Base-by-base conservation (phyloP, 2,329 filamentous ascomycete genomes). In the Clonostachys byssicola region DNA sequence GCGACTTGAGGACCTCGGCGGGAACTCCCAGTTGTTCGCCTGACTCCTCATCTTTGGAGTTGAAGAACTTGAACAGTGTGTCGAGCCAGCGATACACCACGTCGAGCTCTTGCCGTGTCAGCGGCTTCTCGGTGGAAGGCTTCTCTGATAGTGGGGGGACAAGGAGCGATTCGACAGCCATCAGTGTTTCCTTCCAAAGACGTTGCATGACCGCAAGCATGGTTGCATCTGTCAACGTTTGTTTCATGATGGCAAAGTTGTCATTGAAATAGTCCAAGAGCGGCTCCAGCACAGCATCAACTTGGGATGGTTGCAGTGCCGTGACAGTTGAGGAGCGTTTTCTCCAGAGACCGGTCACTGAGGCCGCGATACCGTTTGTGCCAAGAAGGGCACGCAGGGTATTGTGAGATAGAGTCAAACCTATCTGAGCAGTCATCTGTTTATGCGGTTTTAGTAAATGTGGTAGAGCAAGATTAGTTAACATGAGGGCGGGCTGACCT, bases 151-250 rank as follows among this genome's bases (percentile, higher is more conserved):
- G 73, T 8, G 94, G 94, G 16, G 94, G 94, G 4, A 99, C 92
- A 38, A 99, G 78, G 16, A 99, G 76, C 36, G 81, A 81, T 68
- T 99, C 94, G 53, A 97, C 88, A 1, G 92, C 95, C 56, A 92
- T 85, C 14, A 99, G 77, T 1, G 96, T 92, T 65, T 99, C 94
- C 68, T 99, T 99, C 94, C 94, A 99, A 6, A 99, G 72, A 41
- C 94, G 84, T 18, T 91, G 95, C 94, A 99, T 99, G 57, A 99
- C 94, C 63, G 94, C 92, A 57, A 92, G 84, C 92, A 99, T 96
- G n/a, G 94, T 95, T 48, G 90, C 86, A 49, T 91, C 87, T 1
- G 94, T 97, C 48, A 99, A 74, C 1, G 92, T 96, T 66, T 94
- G 85, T 70, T 97, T 96, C 92, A 99, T 96, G 56, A 97, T 96